Base-by-base conservation (phyloP, 73 alveolate genomes). In the Paramecium sexaurelia region DNA sequence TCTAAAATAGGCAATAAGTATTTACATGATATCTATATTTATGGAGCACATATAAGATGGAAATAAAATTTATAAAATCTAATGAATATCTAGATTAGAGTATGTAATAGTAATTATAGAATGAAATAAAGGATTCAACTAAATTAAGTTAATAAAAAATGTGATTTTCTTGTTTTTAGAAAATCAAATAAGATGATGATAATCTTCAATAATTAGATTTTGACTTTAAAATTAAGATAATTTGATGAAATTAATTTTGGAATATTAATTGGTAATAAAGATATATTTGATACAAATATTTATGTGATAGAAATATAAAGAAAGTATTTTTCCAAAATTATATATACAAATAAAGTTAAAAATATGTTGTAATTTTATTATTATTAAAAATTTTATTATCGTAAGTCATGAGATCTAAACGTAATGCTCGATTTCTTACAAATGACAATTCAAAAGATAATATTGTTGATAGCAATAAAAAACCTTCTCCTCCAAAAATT, bases 401-500 rank as follows among this genome's bases (percentile, higher is more conserved):
- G 26, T 29, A 29, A 29, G 43, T 61, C 7, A 61, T 61, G 83
- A 61, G 83, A 32, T 32, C 39, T 11, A 61, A 61, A 32, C 39
- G 83, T 29, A 61, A 61, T 61, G 47, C 39, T 26, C 11, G 83
- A 61, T 10, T 61, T 32, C 39, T 32, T 19, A 61, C 83, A 61
- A 61, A 61, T 13, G 83, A 61, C 17, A 29, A 61, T 51, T 51
- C 67, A 51, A 51, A 51, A 51, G 67, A 51, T 11, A 51, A 51
- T 51, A 51, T 51, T 15, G 17, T 51, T 29, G 83, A 61, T 29
- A 61, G 47, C 83, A 61, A 61, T 10, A 26, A 45, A 26, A 61
- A 61, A 8, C 83, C 83, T 61, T 61, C 83, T 0, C 83, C 83
- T 26, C 45, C 83, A 61, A 61, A 61, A 32, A 61, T 61, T 29